Evolutionary conservation across 108 stramenopile species (phyloP), one percentile per base, ranked within the genome.

Genomic region (Discostella pseudostelligera): DNA sequence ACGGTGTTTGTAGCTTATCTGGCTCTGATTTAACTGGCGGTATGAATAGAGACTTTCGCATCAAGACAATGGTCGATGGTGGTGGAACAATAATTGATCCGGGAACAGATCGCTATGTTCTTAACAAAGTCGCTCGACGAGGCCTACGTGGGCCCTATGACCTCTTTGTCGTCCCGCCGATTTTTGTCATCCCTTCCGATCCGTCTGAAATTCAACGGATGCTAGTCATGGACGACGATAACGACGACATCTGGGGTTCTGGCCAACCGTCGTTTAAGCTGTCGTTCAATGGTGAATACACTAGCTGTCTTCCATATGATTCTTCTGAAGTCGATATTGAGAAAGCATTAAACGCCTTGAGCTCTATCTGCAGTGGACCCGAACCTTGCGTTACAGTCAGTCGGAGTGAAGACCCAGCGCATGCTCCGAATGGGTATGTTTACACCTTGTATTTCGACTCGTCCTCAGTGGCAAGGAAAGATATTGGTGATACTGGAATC

Each of bases 341-440:
- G 69, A 51, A 59, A 1, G 77, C 51, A 40, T 48, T 85, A 40
- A 62, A 72, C 48, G 55, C 65, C 29, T 51, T 85, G 13, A 45
- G 20, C 20, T 37, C 65, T 0, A 32, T 71, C 24, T 79, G 72
- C 49, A 46, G 62, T 57, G 63, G 47, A 16, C 37, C 8, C 40
- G 72, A 62, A 4, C 49, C 57, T 55, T 74, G 77, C 61, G 82
- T 88, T 11, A 81, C 83, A 7, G 85, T 88, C 19, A 84, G 85
- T 26, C 72, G 87, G 21, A 42, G 59, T 11, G 53, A 61, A 12
- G 85, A 86, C 56, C 28, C 76, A 14, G 51, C 66, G 1, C 55
- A 46, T n/a, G 85, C 85, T 11, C 88, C 88, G 24, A 86, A 84
- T 72, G 88, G 88, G 20, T 76, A 72, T 72, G 64, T 87, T 28